These are phyloP conservation scores for Chlorella sp. DNA, from an alignment of 139 green algal species.

Conservation along the genomic window DNA sequence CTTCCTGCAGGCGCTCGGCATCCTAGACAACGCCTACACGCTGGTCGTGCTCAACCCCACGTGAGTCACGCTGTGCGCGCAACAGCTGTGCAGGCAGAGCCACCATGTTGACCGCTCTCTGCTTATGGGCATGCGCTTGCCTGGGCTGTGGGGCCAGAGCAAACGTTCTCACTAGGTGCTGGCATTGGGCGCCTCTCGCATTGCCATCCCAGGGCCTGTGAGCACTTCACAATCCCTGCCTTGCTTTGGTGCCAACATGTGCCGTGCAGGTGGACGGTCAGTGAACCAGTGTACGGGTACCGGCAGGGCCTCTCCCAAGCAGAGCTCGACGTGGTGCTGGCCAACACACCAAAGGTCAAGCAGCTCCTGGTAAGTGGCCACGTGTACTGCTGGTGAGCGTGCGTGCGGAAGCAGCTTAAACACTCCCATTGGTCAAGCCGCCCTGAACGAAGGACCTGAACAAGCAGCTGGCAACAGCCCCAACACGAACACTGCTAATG, in stretches of 20 bases:
- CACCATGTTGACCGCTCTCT: not conserved
- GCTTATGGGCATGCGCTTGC: no score
- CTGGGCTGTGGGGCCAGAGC: no score
- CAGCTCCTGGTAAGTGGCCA: conserved; percentile 1
- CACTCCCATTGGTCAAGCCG: no score
- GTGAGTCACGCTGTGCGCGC: not conserved
- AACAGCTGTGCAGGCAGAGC: not conserved
- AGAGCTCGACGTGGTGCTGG: conserved; percentile 23
- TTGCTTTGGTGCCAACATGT: not conserved
- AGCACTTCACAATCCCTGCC: not conserved
- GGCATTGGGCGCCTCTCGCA: not conserved
- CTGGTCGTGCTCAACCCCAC: conserved; percentile 56
- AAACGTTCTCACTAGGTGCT: not conserved
- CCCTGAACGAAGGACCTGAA: no score
- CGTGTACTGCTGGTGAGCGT: not conserved
- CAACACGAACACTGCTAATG: not conserved
- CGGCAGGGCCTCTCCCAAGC: conserved; percentile 29
- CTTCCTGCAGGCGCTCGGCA: conserved; percentile 46
- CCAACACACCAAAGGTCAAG: not conserved
- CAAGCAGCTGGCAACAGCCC: not conserved
- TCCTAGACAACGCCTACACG: conserved; percentile 37
- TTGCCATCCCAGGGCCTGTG: not conserved
- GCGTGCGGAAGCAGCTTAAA: no score
- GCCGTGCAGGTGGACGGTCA: conserved; percentile 16
- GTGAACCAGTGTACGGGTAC: conserved; percentile 44